A percentile compares a stretch with the other conserved stretches of the same genome.
These are phyloP conservation scores for Vitis hybrid DNA, from an alignment of 177 flowering plant species.

Conservation along the genomic window DNA sequence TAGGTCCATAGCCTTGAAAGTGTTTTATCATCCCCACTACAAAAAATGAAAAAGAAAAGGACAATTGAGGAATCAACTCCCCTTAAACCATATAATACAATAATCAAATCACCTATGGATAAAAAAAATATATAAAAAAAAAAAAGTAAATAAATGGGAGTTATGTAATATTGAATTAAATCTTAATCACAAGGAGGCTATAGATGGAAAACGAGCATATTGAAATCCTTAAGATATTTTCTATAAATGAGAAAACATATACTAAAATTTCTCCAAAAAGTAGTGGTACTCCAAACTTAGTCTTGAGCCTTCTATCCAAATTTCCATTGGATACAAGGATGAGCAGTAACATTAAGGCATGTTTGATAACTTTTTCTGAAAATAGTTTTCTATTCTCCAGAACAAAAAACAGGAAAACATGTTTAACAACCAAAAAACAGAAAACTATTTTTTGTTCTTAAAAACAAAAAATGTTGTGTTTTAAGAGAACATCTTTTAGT, in stretches of 20 bases:
- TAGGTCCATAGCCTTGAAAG: constrained; percentile 45
- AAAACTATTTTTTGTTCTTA: too few relatives aligned
- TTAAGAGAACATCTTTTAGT: too few relatives aligned
- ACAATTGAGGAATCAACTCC: background rate
- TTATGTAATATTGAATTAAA: too few relatives aligned
- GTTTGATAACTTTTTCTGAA: too few relatives aligned
- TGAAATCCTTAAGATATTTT: background rate
- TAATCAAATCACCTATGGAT: background rate
- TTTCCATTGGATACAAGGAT: background rate
- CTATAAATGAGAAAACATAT: background rate
- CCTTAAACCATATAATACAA: background rate
- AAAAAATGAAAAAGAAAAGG: constrained; percentile 6
- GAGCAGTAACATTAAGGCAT: background rate
- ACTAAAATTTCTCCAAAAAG: background rate
- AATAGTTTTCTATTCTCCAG: too few relatives aligned
- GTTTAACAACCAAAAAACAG: too few relatives aligned
- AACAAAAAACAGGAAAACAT: too few relatives aligned
- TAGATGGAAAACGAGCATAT: background rate
- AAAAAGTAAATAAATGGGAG: too few relatives aligned
- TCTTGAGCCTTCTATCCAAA: too few relatives aligned
- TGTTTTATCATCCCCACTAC: constrained; percentile 56
- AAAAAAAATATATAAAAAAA: background rate
- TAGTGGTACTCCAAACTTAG: too few relatives aligned
- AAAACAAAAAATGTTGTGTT: too few relatives aligned
- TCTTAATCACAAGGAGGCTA: background rate